These are phyloP conservation scores for Cubamyces sp. DNA, from an alignment of 768 basidiomycete species.

Conservation along the genomic window DNA sequence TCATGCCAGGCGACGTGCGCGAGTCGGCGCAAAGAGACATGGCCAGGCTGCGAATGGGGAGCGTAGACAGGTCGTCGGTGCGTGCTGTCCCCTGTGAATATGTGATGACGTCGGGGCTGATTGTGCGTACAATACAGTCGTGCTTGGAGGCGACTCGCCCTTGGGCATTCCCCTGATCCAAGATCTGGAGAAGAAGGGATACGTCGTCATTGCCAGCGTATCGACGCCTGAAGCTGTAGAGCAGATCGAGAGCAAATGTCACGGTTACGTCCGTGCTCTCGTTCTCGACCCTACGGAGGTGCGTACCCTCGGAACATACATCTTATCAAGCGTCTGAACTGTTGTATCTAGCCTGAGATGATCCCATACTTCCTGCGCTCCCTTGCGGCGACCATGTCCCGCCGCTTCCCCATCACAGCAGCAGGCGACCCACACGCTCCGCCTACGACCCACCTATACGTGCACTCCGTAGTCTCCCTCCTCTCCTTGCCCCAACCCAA, in stretches of 20 bases:
- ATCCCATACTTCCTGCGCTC: slow-evolving; percentile 81
- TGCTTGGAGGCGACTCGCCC: slow-evolving; percentile 80
- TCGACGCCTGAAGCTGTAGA: slow-evolving; percentile 66
- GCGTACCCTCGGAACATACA: slow-evolving; percentile 22
- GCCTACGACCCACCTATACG: slow-evolving; percentile 65
- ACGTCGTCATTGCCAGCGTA: slow-evolving; percentile 83
- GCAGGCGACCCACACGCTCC: slow-evolving; percentile 82
- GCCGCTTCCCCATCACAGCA: slow-evolving; percentile 77
- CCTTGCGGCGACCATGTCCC: slow-evolving; percentile 75
- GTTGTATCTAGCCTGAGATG: slow-evolving; percentile 59
- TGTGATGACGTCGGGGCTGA: slow-evolving; percentile 4
- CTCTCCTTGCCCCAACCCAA: slow-evolving; percentile 55
- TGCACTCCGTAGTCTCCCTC: slow-evolving; percentile 80
- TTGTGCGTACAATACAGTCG: slow-evolving; percentile 48
- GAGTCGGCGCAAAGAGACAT: slow-evolving; percentile 29
- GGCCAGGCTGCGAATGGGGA: slow-evolving; percentile 38
- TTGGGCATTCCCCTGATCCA: slow-evolving; percentile 72
- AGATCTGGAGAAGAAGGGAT: slow-evolving; percentile 77
- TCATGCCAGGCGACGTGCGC: slow-evolving; percentile 26
- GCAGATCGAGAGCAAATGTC: slow-evolving; percentile 62
- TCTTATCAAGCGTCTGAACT: not conserved
- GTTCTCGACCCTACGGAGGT: slow-evolving; percentile 83
- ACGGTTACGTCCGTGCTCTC: slow-evolving; percentile 81
- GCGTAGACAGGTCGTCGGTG: slow-evolving; percentile 51
- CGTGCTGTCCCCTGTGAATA: slow-evolving; percentile 16